phyloP scores from a whole-genome alignment of 2,329 filamentous ascomycete species.

The Geosmithia putterillii region DNA sequence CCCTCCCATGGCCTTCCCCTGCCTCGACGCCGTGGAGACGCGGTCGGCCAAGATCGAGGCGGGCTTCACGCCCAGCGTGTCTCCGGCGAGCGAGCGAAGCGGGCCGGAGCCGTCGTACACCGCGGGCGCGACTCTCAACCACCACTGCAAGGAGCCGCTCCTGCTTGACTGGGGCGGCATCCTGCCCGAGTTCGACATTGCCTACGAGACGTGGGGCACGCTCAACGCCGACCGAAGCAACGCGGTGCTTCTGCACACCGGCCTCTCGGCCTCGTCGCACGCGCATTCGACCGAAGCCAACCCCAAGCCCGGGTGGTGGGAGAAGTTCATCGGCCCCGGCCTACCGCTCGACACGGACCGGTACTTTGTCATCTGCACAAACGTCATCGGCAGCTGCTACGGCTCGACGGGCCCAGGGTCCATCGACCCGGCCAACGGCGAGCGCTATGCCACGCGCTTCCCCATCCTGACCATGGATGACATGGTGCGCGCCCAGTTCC shows the following conservation, averaged over 20 bases:
- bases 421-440: conserved; percentile 76
- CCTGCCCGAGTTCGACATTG: conserved; percentile 78
- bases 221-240: conserved; percentile 75
- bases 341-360: conserved; percentile 78
- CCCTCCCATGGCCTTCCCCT: conserved; percentile 80
- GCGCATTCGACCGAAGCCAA: conserved; percentile 85
- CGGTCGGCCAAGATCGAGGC: conserved; percentile 63
- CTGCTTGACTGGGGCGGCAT: conserved; percentile 90
- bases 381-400: conserved; percentile 91
- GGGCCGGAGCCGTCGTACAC: conserved; percentile 94
- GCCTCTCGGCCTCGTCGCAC: conserved; percentile 92
- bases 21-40: conserved; percentile 72
- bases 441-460: conserved; percentile 86
- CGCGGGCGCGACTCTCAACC: conserved; percentile 69
- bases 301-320: conserved; percentile 92
- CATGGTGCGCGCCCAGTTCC: conserved; percentile 94
- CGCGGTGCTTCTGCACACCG: conserved; percentile 84
- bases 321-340: conserved; percentile 90
- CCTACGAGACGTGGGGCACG: conserved; percentile 85
- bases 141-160: conserved; percentile 61
- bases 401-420: conserved; percentile 87
- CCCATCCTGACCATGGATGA: conserved; percentile 93
- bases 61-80: conserved; percentile 4
- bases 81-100: conserved; percentile 31
- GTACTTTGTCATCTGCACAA: conserved; percentile 91